These are phyloP conservation scores for Kwoniella dendrophila DNA, from an alignment of 768 basidiomycete species.

Conservation along the genomic window DNA sequence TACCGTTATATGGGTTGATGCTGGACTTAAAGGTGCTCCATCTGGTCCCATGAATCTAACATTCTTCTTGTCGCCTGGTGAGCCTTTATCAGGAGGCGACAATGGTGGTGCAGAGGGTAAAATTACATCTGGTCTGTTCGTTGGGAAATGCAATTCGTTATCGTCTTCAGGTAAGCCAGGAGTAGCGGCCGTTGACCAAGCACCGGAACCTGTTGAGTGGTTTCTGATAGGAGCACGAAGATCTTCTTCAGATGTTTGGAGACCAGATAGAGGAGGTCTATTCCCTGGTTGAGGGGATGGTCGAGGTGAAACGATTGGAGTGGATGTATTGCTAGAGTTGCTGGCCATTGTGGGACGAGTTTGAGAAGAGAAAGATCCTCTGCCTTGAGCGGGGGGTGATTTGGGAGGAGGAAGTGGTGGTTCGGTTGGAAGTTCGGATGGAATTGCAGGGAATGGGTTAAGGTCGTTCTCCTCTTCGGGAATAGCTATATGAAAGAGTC, in stretches of 20 bases:
- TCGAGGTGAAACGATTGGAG: conserved; percentile 36
- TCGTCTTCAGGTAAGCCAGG: conserved; percentile 61
- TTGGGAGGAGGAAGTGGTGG: conserved; percentile 3
- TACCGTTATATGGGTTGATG: conserved; percentile 44
- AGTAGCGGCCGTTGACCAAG: conserved; percentile 77
- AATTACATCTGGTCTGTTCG: conserved; percentile 13
- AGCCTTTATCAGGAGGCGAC: conserved; percentile 13
- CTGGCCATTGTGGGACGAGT: conserved; percentile 17
- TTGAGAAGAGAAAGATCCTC: conserved; percentile 33
- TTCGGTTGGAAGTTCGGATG: conserved; percentile 31
- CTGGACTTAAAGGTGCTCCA: conserved; percentile 52
- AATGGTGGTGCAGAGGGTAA: conserved; percentile 28
- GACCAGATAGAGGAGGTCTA: conserved; percentile 25
- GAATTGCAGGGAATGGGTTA: conserved; percentile 33
- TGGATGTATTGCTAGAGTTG: conserved; percentile 12
- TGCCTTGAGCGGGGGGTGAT: conserved; percentile 11
- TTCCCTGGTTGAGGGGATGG: conserved; percentile 27
- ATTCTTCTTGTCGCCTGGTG: conserved; percentile 48
- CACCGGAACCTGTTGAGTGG: conserved; percentile 59
- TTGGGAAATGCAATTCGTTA: conserved; percentile 36
- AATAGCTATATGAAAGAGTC: conserved; percentile 26
- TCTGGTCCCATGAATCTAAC: conserved; percentile 55
- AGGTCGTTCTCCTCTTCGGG: conserved; percentile 27
- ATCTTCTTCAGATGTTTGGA: conserved; percentile 24
- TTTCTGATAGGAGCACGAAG: conserved; percentile 25